phyloP scores from a whole-genome alignment of 192 early-diverging fungal species.

The Gamsiella multidivaricata region DNA sequence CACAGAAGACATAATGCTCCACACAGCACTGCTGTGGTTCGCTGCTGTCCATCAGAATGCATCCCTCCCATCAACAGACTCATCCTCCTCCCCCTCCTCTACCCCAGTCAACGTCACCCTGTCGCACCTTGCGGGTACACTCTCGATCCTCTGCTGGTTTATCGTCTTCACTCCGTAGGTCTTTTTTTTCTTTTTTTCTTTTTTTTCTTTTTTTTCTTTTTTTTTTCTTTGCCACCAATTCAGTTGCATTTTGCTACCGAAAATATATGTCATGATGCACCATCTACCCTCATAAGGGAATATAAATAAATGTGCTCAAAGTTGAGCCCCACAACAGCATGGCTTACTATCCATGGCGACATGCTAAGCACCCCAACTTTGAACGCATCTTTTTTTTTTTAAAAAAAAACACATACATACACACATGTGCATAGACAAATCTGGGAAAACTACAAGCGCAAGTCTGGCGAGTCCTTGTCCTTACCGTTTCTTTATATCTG shows the following conservation, averaged over 20 bases:
- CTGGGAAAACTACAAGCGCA: slow-evolving; percentile 77
- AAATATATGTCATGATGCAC: too few relatives aligned
- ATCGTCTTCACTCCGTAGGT: slow-evolving; percentile 47
- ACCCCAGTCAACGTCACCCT: slow-evolving; percentile 4
- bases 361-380: too few relatives aligned
- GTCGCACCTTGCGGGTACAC: slow-evolving; percentile 26
- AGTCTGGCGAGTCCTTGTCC: slow-evolving; percentile 81
- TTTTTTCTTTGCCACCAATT: too few relatives aligned
- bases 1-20: not conserved
- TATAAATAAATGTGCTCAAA: too few relatives aligned
- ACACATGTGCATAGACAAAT: slow-evolving; percentile 67
- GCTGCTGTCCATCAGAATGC: not conserved
- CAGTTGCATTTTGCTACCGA: too few relatives aligned
- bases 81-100: not conserved
- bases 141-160: slow-evolving; percentile 44
- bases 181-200: not conserved
- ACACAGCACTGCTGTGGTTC: slow-evolving; percentile 7
- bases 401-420: too few relatives aligned
- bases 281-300: too few relatives aligned
- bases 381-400: not conserved
- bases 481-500: slow-evolving; percentile 77
- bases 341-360: too few relatives aligned
- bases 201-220: too few relatives aligned
- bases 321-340: too few relatives aligned
- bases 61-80: not conserved